A percentile compares a stretch with the other conserved stretches of the same genome.
phyloP scores from a whole-genome alignment of 768 basidiomycete species.

The Coprinellus micaceus region DNA sequence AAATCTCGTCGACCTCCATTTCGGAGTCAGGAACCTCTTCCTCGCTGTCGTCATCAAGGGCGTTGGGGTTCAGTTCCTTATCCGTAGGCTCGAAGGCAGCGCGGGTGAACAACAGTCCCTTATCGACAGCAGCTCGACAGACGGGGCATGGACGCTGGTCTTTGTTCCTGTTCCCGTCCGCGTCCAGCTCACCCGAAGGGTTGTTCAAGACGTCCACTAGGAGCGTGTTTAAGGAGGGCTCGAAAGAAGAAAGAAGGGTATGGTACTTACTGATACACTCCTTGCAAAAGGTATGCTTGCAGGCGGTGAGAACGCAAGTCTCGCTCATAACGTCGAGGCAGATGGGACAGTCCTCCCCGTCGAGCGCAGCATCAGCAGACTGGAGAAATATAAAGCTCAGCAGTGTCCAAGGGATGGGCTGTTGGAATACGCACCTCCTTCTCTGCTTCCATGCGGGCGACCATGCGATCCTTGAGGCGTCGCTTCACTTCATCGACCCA shows the following conservation, averaged over 20 bases:
- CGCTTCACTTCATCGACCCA: constrained; percentile 50
- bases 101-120: constrained; percentile 48
- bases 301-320: constrained; percentile 49
- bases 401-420: neutral
- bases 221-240: constrained; percentile 2
- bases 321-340: constrained; percentile 58
- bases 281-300: constrained; percentile 60
- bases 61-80: constrained; percentile 30
- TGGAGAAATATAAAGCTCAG: constrained; percentile 22
- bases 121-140: constrained; percentile 51
- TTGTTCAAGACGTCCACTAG: constrained; percentile 44
- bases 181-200: constrained; percentile 30
- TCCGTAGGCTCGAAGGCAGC: constrained; percentile 60
- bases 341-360: constrained; percentile 63
- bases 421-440: constrained; percentile 36
- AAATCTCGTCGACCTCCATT: constrained; percentile 28
- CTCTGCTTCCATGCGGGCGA: constrained; percentile 50
- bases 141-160: constrained; percentile 58
- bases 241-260: neutral
- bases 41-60: constrained; percentile 17
- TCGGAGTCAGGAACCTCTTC: constrained; percentile 26
- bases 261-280: constrained; percentile 48
- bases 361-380: constrained; percentile 44
- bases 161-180: constrained; percentile 29
- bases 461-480: constrained; percentile 38